These are phyloP conservation scores for Solanum neorickii DNA, from an alignment of 257 asterid genomes.

Conservation along the genomic window DNA sequence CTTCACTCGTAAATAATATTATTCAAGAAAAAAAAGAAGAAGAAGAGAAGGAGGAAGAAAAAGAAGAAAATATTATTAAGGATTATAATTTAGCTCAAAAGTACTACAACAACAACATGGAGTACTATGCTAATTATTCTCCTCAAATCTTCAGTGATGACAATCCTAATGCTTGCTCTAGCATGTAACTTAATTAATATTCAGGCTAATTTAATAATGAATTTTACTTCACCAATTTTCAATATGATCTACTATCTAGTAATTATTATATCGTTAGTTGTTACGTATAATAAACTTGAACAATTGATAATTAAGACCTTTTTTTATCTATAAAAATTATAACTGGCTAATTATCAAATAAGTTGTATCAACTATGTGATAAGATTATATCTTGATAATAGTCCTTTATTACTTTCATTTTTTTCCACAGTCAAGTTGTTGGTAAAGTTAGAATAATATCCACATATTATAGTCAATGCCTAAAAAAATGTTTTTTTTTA, in stretches of 20 bases:
- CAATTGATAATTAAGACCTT: too few species aligned
- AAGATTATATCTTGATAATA: too few species aligned
- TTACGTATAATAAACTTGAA: not conserved
- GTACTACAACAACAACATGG: constrained; percentile 27
- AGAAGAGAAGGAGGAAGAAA: constrained; percentile 23
- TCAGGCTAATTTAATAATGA: not conserved
- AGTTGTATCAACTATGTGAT: too few species aligned
- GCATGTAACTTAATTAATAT: constrained; percentile 29
- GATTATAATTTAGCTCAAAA: constrained; percentile 50
- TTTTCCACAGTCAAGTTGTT: not conserved
- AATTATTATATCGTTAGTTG: too few species aligned
- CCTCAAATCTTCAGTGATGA: constrained; percentile 88
- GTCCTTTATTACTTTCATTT: not conserved
- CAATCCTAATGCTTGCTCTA: constrained; percentile 71
- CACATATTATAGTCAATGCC: not conserved
- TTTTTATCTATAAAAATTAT: too few species aligned
- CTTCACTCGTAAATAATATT: constrained; percentile 36
- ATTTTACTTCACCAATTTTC: not conserved
- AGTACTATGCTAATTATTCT: constrained; percentile 28
- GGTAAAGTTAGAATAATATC: not conserved
- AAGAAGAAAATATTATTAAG: constrained; percentile 37
- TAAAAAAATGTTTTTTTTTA: not conserved
- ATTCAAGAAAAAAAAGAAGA: constrained; percentile 33
- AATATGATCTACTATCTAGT: not conserved
- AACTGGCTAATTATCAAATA: too few species aligned